Base-by-base conservation (phyloP, 176 grass and related monocot species). In the Zoysia pacifica region DNA sequence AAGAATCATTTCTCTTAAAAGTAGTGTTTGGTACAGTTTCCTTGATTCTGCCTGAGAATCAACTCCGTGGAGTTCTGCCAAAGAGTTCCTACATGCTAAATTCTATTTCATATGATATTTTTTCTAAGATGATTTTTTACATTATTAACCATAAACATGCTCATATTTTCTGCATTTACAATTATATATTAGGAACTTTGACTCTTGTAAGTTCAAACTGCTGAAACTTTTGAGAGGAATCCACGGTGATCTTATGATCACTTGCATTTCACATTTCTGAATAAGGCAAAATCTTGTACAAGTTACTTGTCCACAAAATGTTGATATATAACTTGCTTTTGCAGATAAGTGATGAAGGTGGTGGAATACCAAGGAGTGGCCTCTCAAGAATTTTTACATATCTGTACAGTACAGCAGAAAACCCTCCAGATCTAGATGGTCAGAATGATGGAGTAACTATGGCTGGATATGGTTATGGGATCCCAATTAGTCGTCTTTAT, bases 271-370 rank as follows among this genome's bases (percentile, higher is more conserved):
- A 2, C 48, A 49, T 49, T 49, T 49, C 48, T 10, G 48, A 49
- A 49, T 9, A 49, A 49, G 7, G 5, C 8, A 49, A 49, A 49
- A 11, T 7, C 48, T 49, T 49, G 11, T 49, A 49, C 9, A 28
- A 28, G 28, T 28, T 10, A 49, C 48, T 10, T 11, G 5, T 49
- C 48, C 5, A 49, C 58, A 56, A 77, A 49, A 16, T 70, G 5
- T 68, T 60, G 12, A 9, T 6, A 41, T 68, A 73, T 54, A 61
- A 58, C 43, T 64, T 39, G 58, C 3, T 47, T 66, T 64, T 71
- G 41, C 82, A 98, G 95, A 98, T 98, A 77, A 94, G 91, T 67
- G 95, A 98, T 72, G 95, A 98, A 93, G 95, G 95, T 47, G 95
- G 95, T 81, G 95, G 95, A 66, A 98, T 98, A 83, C 87, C 87